These are phyloP conservation scores for Alternaria triticimaculans DNA, from an alignment of 2,329 filamentous ascomycete genomes.

Conservation along the genomic window DNA sequence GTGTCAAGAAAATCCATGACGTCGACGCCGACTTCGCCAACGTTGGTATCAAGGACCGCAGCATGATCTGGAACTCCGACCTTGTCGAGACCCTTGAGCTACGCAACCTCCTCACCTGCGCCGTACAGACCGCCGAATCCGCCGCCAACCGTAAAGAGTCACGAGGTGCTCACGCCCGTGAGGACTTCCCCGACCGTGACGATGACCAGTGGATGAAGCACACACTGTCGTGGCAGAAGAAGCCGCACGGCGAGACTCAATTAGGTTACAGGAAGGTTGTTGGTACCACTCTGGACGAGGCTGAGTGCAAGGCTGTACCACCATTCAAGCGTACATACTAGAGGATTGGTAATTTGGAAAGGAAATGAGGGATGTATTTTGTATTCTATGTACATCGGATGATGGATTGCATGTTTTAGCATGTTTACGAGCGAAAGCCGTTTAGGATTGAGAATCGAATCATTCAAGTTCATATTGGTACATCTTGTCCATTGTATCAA, in stretches of 20 bases:
- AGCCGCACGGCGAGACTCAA: conserved; percentile 85
- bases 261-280: conserved; percentile 86
- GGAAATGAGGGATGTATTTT: conserved; percentile 20
- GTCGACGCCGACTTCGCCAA: conserved; percentile 82
- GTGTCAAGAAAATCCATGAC: conserved; percentile 84
- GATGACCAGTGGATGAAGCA: conserved; percentile 99
- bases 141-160: conserved; percentile 97
- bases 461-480: neutral
- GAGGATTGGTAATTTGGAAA: conserved; percentile 21
- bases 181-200: conserved; percentile 95
- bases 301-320: conserved; percentile 93
- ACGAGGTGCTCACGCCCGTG: conserved; percentile 93
- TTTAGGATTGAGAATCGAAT: neutral
- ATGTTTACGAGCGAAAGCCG: conserved; percentile 5
- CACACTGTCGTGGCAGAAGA: conserved; percentile 94
- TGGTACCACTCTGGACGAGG: conserved; percentile 85
- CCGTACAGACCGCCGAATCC: conserved; percentile 89
- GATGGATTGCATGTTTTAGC: conserved; percentile 23
- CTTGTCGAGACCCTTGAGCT: conserved; percentile 95
- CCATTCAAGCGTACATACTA: conserved; percentile 96
- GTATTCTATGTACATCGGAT: conserved; percentile 48
- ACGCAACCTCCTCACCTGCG: conserved; percentile 94
- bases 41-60: conserved; percentile 95
- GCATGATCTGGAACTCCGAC: conserved; percentile 99
- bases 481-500: neutral